Evolutionary conservation across 345 rosid genomes (phyloP).

Genomic region (Corymbia maculata): DNA sequence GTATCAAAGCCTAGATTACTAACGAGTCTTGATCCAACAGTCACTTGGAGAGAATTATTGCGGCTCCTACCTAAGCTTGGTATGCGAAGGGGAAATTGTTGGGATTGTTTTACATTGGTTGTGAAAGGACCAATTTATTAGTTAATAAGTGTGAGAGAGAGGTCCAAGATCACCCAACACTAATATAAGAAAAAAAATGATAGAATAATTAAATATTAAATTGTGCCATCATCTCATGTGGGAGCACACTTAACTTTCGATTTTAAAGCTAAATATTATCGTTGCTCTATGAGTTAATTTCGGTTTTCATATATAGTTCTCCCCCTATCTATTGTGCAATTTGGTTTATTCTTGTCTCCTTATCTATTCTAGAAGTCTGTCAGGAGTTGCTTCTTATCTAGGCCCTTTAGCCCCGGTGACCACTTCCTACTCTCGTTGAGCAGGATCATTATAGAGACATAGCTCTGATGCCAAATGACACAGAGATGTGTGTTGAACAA

Average conservation of each 20-base stretch:
- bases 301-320: background rate
- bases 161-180: too few species aligned
- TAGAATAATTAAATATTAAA: too few species aligned
- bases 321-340: background rate
- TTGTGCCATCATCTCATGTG: too few species aligned
- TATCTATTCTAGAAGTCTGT: background rate
- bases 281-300: background rate
- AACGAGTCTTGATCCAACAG: background rate
- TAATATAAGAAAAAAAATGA: too few species aligned
- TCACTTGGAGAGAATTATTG: background rate
- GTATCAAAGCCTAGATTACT: background rate
- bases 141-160: too few species aligned
- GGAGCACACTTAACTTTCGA: too few species aligned
- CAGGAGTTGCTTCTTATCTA: background rate
- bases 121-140: too few species aligned
- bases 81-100: too few species aligned
- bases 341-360: background rate
- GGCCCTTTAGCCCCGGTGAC: background rate
- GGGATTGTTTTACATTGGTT: too few species aligned
- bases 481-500: background rate
- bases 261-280: too few species aligned
- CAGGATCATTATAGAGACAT: background rate
- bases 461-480: background rate
- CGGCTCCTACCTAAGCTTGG: rapidly evolving
- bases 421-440: background rate